Evolutionary conservation across 106 monocot genomes (phyloP).

Genomic region (Vanilla planifolia): DNA sequence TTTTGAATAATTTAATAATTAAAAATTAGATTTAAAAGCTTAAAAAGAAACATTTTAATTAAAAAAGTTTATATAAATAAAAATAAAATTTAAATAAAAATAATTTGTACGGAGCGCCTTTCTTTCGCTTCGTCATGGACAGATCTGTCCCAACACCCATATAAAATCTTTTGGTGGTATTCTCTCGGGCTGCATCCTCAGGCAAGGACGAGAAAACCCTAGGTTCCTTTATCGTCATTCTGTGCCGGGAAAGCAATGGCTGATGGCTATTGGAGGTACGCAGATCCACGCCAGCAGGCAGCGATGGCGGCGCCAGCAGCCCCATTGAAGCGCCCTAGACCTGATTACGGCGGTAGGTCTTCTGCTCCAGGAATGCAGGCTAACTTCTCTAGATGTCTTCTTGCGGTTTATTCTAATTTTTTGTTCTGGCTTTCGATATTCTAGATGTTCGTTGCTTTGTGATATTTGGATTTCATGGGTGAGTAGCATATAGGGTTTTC

Average conservation of each 20-base stretch:
- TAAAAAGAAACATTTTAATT: no score
- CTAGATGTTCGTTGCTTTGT: neutral
- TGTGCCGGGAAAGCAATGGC: neutral
- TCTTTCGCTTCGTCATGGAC: no score
- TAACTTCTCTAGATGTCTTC: neutral
- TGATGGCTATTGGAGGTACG: constrained; percentile 18
- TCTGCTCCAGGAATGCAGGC: neutral
- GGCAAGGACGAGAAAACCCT: neutral
- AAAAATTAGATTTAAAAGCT: no score
- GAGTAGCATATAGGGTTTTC: neutral
- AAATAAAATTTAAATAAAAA: no score
- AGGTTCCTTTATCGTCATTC: neutral
- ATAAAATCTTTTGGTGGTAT: no score
- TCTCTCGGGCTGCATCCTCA: no score
- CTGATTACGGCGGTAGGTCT: constrained; percentile 11
- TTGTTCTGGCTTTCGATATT: neutral
- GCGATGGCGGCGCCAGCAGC: constrained; percentile 1
- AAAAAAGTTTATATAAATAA: no score
- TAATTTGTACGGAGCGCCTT: no score
- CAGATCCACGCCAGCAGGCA: constrained; percentile 5
- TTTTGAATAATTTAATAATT: no score
- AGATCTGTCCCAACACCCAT: no score
- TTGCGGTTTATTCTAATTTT: neutral
- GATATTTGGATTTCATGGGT: no score
- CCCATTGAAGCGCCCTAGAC: constrained; percentile 17